phyloP scores from a whole-genome alignment of 495 filamentous ascomycete genomes.

The Aspergillus haitiensis region DNA sequence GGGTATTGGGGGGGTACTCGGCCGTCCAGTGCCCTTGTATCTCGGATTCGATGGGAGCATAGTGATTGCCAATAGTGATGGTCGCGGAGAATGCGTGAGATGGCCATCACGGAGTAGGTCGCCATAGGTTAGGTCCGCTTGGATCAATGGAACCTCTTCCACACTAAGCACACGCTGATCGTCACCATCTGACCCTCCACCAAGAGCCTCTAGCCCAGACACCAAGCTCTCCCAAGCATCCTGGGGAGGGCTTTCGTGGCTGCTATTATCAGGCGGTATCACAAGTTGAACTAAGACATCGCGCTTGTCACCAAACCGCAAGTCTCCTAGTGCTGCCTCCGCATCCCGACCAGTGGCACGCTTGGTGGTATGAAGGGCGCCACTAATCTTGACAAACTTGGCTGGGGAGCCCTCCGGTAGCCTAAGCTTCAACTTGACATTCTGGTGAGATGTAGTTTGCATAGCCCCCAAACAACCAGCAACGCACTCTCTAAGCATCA shows the following conservation, averaged over 20 bases:
- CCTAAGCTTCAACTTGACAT: constrained; percentile 93
- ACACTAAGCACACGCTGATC: constrained; percentile 82
- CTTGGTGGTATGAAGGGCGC: constrained; percentile 94
- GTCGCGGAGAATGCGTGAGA: constrained; percentile 80
- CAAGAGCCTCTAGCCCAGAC: constrained; percentile 90
- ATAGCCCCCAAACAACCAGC: constrained; percentile 93
- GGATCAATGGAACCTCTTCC: constrained; percentile 93
- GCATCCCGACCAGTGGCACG: constrained; percentile 95
- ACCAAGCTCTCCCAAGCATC: constrained; percentile 98
- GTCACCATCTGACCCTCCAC: constrained; percentile 86
- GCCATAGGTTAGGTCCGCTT: constrained; percentile 91
- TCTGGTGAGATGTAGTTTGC: constrained; percentile 97
- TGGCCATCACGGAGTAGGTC: constrained; percentile 92
- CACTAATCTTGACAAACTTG: constrained; percentile 98
- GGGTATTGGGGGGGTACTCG: constrained; percentile 79
- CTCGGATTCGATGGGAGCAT: constrained; percentile 80
- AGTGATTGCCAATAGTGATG: constrained; percentile 93
- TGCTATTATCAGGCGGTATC: constrained; percentile 83
- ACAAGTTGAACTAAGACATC: constrained; percentile 95
- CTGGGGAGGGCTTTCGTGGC: constrained; percentile 83
- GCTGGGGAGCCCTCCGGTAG: constrained; percentile 95
- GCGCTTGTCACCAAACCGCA: constrained; percentile 95
- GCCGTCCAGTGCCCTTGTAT: constrained; percentile 57
- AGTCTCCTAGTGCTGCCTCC: constrained; percentile 87
- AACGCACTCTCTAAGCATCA: constrained; percentile 98